Percentiles rank a stretch among this genome's conserved stretches.
These are phyloP conservation scores for Penicillium mononematosum DNA, from an alignment of 495 filamentous ascomycete species.

Conservation along the genomic window DNA sequence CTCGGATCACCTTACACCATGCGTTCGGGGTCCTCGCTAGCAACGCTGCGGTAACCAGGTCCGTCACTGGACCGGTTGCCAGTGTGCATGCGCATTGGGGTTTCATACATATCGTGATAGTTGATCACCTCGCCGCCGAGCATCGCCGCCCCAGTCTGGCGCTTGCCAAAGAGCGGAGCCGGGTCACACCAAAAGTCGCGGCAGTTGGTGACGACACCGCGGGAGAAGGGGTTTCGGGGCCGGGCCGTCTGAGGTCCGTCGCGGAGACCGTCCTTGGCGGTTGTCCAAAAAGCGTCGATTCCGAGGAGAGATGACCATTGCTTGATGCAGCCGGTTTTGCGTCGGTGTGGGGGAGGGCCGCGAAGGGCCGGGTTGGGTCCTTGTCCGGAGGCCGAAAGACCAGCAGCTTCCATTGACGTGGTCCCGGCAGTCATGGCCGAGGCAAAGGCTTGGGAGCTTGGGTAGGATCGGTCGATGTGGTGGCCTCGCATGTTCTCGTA, in stretches of 20 bases:
- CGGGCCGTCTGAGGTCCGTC: conserved; percentile 48
- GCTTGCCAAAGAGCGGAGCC: conserved; percentile 72
- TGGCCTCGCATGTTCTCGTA: conserved; percentile 90
- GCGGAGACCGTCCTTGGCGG: conserved; percentile 65
- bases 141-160: conserved; percentile 69
- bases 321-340: conserved; percentile 60
- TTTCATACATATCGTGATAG: conserved; percentile 87
- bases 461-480: conserved; percentile 48
- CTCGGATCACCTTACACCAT: conserved; percentile 25
- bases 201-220: conserved; percentile 80
- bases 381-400: conserved; percentile 57
- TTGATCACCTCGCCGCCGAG: conserved; percentile 77
- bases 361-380: conserved; percentile 47
- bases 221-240: conserved; percentile 78
- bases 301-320: conserved; percentile 84
- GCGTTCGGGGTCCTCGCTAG: conserved; percentile 38
- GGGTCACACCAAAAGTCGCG: conserved; percentile 96
- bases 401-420: conserved; percentile 64
- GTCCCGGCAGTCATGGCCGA: conserved; percentile 76
- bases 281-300: conserved; percentile 86
- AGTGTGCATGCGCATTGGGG: conserved; percentile 63
- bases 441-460: conserved; percentile 64
- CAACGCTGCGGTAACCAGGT: conserved; percentile 40
- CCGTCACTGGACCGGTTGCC: conserved; percentile 27
- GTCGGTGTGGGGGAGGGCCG: conserved; percentile 44